Evolutionary conservation across 2,329 filamentous ascomycete species (phyloP).

Genomic region (Dryadomyces sulphureus): DNA sequence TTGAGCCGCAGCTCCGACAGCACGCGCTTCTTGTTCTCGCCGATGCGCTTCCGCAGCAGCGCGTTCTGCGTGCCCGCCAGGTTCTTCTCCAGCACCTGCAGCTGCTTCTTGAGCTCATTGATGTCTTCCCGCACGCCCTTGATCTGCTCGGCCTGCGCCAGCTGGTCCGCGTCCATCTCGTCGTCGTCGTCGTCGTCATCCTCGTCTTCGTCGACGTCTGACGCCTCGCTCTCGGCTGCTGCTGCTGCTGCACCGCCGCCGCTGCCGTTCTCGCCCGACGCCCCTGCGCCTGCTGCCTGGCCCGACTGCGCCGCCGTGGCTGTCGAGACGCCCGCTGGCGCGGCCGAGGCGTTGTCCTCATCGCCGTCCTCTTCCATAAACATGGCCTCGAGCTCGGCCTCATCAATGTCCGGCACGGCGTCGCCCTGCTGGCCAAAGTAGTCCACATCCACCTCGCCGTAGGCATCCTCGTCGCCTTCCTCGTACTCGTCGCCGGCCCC

Average conservation of each 20-base stretch:
- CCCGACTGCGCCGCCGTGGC: constrained; percentile 25
- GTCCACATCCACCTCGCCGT: constrained; percentile 47
- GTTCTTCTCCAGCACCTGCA: constrained; percentile 29
- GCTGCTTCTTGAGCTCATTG: constrained; percentile 32
- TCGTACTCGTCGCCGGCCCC: constrained; percentile 32
- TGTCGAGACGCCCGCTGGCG: constrained; percentile 20
- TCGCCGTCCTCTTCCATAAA: constrained; percentile 35
- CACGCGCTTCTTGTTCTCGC: constrained; percentile 30
- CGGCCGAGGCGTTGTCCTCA: constrained; percentile 25
- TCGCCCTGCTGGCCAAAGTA: constrained; percentile 15
- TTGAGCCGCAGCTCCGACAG: constrained; percentile 25
- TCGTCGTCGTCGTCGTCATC: constrained; percentile 39
- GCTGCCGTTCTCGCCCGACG: constrained; percentile 11
- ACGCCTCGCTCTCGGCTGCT: constrained; percentile 27
- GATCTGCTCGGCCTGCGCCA: constrained; percentile 32
- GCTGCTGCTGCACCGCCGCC: constrained; percentile 12
- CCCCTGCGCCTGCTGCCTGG: constrained; percentile 27
- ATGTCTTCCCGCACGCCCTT: constrained; percentile 40
- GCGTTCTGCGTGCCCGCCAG: constrained; percentile 27
- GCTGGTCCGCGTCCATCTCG: constrained; percentile 38
- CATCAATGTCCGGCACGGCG: constrained; percentile 15
- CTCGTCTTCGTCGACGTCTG: constrained; percentile 30
- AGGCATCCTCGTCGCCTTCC: constrained; percentile 31
- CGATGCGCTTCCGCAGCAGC: constrained; percentile 34
- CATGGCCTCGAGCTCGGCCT: constrained; percentile 21